phyloP scores from a whole-genome alignment of 2,329 filamentous ascomycete genomes.

The Cadophora sp. region DNA sequence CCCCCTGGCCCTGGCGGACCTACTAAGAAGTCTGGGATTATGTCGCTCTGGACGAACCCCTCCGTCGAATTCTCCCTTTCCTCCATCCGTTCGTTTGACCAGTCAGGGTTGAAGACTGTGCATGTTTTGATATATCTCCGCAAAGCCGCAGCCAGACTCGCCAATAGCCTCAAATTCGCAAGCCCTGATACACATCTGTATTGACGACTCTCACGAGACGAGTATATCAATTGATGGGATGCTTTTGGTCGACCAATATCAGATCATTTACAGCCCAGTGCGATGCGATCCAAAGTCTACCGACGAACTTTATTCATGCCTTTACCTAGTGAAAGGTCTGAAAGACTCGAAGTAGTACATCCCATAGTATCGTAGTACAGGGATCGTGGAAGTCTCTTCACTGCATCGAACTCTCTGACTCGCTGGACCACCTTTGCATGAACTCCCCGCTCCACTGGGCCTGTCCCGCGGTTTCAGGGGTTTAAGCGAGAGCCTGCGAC shows the following conservation, averaged over 20 bases:
- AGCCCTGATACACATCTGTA: neutral
- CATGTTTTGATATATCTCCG: conserved; percentile 1
- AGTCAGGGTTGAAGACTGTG: conserved; percentile 2
- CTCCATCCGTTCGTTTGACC: conserved; percentile 13
- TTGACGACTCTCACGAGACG: neutral
- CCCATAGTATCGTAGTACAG: conserved; percentile 2
- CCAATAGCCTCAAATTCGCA: neutral
- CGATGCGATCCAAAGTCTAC: conserved; percentile 16
- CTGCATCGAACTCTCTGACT: conserved; percentile 24
- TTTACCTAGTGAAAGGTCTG: conserved; percentile 24
- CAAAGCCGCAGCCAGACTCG: neutral
- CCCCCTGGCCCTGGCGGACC: conserved; percentile 5
- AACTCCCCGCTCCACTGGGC: conserved; percentile 28
- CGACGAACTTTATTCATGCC: conserved; percentile 22
- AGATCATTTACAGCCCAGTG: conserved; percentile 18
- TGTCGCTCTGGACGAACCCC: conserved; percentile 20
- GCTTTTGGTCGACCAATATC: conserved; percentile 6
- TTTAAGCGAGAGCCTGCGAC: conserved; percentile 43
- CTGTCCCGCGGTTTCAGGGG: conserved; percentile 28
- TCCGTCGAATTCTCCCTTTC: conserved; percentile 3
- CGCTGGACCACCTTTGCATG: conserved; percentile 30
- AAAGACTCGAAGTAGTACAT: conserved; percentile 2
- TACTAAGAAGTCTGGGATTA: neutral
- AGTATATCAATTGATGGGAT: neutral
- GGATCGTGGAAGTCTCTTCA: conserved; percentile 29